Evolutionary conservation across 768 basidiomycete genomes (phyloP).

Genomic region (Lactifluus hygrophoroides): DNA sequence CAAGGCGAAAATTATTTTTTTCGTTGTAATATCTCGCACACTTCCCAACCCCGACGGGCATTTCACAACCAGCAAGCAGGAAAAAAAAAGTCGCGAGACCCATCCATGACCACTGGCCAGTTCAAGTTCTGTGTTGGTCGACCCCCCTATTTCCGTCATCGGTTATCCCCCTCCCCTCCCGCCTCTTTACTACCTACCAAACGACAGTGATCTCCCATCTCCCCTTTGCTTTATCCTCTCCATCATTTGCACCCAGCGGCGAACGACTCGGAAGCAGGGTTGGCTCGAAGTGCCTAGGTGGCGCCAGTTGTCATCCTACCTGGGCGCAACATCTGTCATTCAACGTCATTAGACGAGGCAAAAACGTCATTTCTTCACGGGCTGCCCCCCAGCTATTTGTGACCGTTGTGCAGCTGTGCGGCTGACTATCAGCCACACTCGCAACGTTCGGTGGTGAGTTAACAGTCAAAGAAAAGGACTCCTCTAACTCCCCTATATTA

Average conservation of each 20-base stretch:
- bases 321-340: background rate
- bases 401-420: background rate
- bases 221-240: background rate
- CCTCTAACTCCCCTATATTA: too few relatives aligned
- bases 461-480: too few relatives aligned
- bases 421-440: background rate
- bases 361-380: background rate
- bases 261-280: background rate
- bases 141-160: background rate
- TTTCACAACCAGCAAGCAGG: background rate
- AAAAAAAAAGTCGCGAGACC: background rate
- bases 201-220: background rate
- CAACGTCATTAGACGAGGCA: background rate
- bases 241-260: background rate
- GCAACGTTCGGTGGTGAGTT: too few relatives aligned
- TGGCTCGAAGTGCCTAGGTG: background rate
- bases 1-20: background rate
- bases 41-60: conserved; percentile 7
- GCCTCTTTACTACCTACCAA: background rate
- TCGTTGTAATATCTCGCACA: background rate
- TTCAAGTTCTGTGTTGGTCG: background rate
- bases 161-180: background rate
- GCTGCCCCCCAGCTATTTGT: background rate
- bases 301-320: too few relatives aligned
- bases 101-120: background rate